Evolutionary conservation across 2,329 filamentous ascomycete genomes (phyloP), one percentile per base, ranked within the genome.

Genomic region (Stemphylium vesicarium): DNA sequence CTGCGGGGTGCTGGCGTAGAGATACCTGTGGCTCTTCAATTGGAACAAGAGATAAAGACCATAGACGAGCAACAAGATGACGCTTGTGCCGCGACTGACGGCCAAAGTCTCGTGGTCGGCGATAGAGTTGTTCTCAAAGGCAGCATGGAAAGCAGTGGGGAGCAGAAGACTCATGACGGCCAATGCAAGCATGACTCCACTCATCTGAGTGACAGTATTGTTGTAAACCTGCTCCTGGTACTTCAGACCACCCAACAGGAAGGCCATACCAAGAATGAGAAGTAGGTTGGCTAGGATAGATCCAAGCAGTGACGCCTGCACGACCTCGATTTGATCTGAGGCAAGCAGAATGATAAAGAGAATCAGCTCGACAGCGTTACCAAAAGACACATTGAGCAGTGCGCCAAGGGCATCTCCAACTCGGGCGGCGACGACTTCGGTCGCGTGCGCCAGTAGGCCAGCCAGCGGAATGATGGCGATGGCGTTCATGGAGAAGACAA

Each of bases 201-300:
- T 96, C 91, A 96, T 96, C 74, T 97, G 92, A 0, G 92, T 96
- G 54, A 96, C 91, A 18, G 91, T 96, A 77, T 88, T 95, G 78
- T 96, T 97, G 79, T 96, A 97, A 59, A 97, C 88, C 80, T 96
- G 93, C 79, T 97, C 93, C 72, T 90, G 88, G 75, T 87, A 96
- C 59, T 92, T 88, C 50, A 96, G 79, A 60, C 92, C 93, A 69
- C 93, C 93, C 20, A 96, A 78, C 47, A 96, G 84, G 75, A 97
- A 96, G 53, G 88, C 88, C 92, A 96, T 96, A 69, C 93, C 93
- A 65, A 97, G 79, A 70, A 96, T 96, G 57, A 96, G 83, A 20
- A 97, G 82, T 51, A 96, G 78, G 70, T 96, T 96, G 60, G 92
- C 89, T 62, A 97, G 79, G 66, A 97, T 96, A 1, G 92, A 96